Evolutionary conservation across 73 alveolate genomes (phyloP).

Genomic region (Chromera velia): DNA sequence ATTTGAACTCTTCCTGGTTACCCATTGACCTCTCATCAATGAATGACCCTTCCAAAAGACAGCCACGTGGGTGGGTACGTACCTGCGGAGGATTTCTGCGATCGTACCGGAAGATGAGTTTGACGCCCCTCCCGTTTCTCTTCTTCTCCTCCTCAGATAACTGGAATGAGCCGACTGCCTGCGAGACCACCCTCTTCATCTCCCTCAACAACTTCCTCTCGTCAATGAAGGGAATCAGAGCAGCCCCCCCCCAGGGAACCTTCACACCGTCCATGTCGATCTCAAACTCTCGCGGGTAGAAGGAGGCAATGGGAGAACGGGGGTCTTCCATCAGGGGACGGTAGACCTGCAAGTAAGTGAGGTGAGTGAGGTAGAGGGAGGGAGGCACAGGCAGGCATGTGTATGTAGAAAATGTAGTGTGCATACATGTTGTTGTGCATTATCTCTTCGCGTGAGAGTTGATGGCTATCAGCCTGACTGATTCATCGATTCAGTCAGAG

Average conservation of each 20-base stretch:
- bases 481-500: no score
- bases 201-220: constrained; percentile 60
- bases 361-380: no score
- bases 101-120: neutral
- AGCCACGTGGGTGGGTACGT: no score
- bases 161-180: neutral
- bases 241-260: constrained; percentile 81
- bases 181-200: constrained; percentile 8
- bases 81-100: no score
- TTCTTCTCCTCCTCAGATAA: neutral
- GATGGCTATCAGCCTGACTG: no score
- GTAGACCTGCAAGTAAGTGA: neutral
- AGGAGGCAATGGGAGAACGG: constrained; percentile 66
- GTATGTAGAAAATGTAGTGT: no score
- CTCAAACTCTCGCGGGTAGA: constrained; percentile 89
- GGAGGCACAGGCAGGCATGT: no score
- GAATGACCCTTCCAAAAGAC: no score
- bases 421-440: no score
- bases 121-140: neutral
- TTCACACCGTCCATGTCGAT: constrained; percentile 92
- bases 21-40: no score
- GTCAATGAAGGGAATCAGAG: constrained; percentile 88
- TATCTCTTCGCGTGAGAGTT: no score
- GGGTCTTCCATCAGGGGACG: neutral
- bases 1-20: no score